Evolutionary conservation across 2,329 filamentous ascomycete genomes (phyloP).

Genomic region (Fusarium pseudocircinatum): DNA sequence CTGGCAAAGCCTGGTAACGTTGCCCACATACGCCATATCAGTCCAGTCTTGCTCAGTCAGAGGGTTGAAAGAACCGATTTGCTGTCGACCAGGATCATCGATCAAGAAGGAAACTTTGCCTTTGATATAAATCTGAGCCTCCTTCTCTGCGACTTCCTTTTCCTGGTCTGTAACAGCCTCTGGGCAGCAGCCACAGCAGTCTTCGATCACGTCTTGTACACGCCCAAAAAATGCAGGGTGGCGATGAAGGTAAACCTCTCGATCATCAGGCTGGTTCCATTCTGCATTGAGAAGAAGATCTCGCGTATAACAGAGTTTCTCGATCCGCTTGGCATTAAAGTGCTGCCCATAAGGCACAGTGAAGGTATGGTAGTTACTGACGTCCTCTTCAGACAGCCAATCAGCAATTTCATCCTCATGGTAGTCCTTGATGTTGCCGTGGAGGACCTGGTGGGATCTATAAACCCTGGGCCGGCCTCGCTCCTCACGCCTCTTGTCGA

Average conservation of each 20-base stretch:
- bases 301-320: constrained; percentile 83
- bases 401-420: constrained; percentile 86
- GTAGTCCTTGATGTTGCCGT: constrained; percentile 80
- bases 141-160: constrained; percentile 74
- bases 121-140: constrained; percentile 79
- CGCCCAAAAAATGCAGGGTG: constrained; percentile 88
- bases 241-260: constrained; percentile 81
- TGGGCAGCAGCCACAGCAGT: constrained; percentile 86
- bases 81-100: constrained; percentile 83
- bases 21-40: constrained; percentile 88
- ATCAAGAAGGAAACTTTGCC: constrained; percentile 78
- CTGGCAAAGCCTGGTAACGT: constrained; percentile 79
- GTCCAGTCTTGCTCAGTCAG: constrained; percentile 87
- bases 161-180: constrained; percentile 75
- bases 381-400: constrained; percentile 80
- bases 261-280: constrained; percentile 82
- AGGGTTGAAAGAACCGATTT: constrained; percentile 78
- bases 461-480: constrained; percentile 72
- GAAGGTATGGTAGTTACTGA: constrained; percentile 83
- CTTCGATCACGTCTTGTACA: constrained; percentile 76
- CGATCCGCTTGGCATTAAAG: constrained; percentile 75
- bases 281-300: constrained; percentile 86
- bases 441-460: constrained; percentile 47
- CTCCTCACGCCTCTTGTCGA: constrained; percentile 75
- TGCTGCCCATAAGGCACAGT: constrained; percentile 73